A percentile compares a stretch with the other conserved stretches of the same genome.
Conservation (phyloP, 495 filamentous ascomycete genomes). For the Neurospora africana region DNA sequence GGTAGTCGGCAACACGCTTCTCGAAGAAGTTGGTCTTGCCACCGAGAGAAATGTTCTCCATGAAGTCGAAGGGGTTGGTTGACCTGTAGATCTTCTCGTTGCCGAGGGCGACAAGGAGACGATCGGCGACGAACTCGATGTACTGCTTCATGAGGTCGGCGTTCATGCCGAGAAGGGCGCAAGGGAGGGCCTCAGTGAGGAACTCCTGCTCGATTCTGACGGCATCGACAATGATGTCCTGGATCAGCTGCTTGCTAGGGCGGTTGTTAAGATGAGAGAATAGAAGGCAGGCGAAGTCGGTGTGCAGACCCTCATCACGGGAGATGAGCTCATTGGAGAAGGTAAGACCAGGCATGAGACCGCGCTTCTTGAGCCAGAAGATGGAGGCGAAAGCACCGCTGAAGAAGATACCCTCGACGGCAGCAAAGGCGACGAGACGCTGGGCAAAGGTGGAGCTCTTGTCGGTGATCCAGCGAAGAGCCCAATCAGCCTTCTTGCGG, state of each 20-base stretch:
- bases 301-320: constrained; percentile 98
- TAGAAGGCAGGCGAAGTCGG: constrained; percentile 93
- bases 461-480: constrained; percentile 88
- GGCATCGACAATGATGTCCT: constrained; percentile 86
- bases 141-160: constrained; percentile 95
- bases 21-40: constrained; percentile 99
- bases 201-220: constrained; percentile 96
- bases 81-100: constrained; percentile 88
- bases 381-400: constrained; percentile 97
- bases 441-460: constrained; percentile 86
- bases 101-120: constrained; percentile 81
- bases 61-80: constrained; percentile 98
- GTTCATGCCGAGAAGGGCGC: constrained; percentile 94
- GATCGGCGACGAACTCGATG: constrained; percentile 98
- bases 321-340: constrained; percentile 99
- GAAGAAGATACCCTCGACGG: constrained; percentile 99
- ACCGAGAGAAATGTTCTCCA: constrained; percentile 97
- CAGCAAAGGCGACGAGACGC: constrained; percentile 93
- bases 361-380: constrained; percentile 99
- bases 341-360: constrained; percentile 93
- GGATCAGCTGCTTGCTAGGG: constrained; percentile 66
- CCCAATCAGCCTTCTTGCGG: constrained; percentile 96
- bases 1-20: constrained; percentile 99
- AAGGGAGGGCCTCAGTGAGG: constrained; percentile 88
- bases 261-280: constrained; percentile 93